A percentile compares a stretch with the other conserved stretches of the same genome.
Evolutionary conservation across 1,284 basidiomycete species (phyloP).

Genomic region (Austroboletus olivaceoglutinosus): DNA sequence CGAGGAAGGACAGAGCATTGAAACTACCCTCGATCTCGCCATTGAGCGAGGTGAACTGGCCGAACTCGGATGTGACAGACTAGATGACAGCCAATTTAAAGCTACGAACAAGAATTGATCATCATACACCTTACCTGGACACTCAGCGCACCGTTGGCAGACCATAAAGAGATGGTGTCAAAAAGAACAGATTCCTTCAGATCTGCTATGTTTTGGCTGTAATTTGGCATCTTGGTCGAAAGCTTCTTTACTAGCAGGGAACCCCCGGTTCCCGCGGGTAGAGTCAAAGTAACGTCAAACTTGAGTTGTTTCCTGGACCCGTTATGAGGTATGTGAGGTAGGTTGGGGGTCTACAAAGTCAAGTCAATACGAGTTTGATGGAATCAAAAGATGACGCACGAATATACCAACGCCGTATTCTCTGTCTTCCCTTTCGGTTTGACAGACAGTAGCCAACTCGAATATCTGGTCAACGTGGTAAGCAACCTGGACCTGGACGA

Average conservation of each 20-base stretch:
- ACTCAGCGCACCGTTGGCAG: conserved; percentile 27
- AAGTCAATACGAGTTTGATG: not conserved
- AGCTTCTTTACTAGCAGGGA: conserved; percentile 34
- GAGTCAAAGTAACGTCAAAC: conserved; percentile 34
- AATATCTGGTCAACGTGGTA: conserved; percentile 30
- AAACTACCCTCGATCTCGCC: conserved; percentile 44
- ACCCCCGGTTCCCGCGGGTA: conserved; percentile 30
- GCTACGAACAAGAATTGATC: not conserved
- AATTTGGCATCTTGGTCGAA: conserved; percentile 35
- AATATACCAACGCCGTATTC: conserved; percentile 44
- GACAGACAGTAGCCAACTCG: conserved; percentile 39
- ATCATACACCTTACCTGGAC: conserved; percentile 27
- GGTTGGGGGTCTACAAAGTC: conserved; percentile 5
- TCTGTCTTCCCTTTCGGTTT: conserved; percentile 25
- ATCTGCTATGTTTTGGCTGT: conserved; percentile 32
- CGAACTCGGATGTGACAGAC: conserved; percentile 36
- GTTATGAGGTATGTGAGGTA: conserved; percentile 1
- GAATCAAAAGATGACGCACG: conserved; percentile 28
- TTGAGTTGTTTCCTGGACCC: conserved; percentile 9
- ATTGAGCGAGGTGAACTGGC: conserved; percentile 34
- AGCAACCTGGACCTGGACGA: conserved; percentile 35
- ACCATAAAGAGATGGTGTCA: conserved; percentile 30
- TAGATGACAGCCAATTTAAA: conserved; percentile 16
- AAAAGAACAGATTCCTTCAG: conserved; percentile 36
- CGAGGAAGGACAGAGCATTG: conserved; percentile 35